Conservation (phyloP, 805 yeast genomes). For the Barnettozyma salicaria region DNA sequence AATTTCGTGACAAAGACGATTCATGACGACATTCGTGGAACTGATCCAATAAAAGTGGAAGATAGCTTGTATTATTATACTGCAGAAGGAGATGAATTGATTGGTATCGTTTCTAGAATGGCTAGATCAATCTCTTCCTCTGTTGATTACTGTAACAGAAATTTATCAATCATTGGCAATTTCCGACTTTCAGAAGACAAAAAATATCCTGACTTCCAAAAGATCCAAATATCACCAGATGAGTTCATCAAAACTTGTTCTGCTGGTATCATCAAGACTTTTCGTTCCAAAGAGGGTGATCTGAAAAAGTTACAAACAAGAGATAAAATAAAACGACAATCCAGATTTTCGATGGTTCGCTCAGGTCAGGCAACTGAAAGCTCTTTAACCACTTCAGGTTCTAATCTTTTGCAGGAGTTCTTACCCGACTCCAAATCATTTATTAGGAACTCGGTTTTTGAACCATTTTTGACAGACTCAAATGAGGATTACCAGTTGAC, state of each 20-base stretch:
- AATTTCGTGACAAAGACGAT: constrained; percentile 51
- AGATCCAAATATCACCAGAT: constrained; percentile 51
- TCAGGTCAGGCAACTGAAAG: constrained; percentile 23
- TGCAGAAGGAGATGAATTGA: constrained; percentile 60
- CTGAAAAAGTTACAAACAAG: constrained; percentile 18
- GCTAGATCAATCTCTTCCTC: constrained; percentile 46
- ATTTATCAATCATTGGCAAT: constrained; percentile 57
- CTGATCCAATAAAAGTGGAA: constrained; percentile 9
- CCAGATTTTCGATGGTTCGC: constrained; percentile 32
- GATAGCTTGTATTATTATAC: constrained; percentile 46
- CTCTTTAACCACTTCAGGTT: constrained; percentile 25
- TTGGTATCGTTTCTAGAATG: constrained; percentile 55
- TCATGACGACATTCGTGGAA: constrained; percentile 31
- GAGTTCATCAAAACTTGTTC: constrained; percentile 59
- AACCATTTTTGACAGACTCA: constrained; percentile 29
- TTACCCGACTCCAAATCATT: constrained; percentile 32
- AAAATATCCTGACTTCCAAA: constrained; percentile 59
- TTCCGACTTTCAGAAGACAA: constrained; percentile 54
- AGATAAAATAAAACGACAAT: constrained; percentile 24
- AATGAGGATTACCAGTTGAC: constrained; percentile 15
- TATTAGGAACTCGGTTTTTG: constrained; percentile 32
- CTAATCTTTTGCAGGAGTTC: constrained; percentile 30
- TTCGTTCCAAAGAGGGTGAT: constrained; percentile 28
- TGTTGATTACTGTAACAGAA: constrained; percentile 42
- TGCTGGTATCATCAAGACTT: constrained; percentile 45